A percentile compares a stretch with the other conserved stretches of the same genome.
These are phyloP conservation scores for Pinus albicaulis DNA, from an alignment of 75 land plant genomes.

Conservation along the genomic window DNA sequence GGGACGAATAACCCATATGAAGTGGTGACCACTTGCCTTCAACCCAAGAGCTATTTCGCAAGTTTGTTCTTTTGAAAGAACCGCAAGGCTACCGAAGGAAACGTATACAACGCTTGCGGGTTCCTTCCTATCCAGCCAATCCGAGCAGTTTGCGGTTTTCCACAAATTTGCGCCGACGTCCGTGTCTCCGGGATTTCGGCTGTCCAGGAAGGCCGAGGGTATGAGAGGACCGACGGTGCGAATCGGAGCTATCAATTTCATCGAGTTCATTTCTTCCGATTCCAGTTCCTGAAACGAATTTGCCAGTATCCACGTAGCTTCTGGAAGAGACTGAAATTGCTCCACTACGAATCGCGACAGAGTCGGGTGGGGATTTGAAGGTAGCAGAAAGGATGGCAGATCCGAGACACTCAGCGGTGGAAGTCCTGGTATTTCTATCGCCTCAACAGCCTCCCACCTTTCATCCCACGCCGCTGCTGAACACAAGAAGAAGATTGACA, in stretches of 20 bases:
- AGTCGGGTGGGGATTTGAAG: conserved; percentile 29
- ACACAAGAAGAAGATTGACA: background rate
- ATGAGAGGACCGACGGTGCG: conserved; percentile 58
- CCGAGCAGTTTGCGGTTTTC: background rate
- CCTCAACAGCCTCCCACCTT: background rate
- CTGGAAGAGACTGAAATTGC: conserved; percentile 12
- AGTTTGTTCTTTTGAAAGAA: conserved; percentile 11
- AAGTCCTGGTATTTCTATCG: conserved; percentile 12
- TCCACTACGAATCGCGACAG: background rate
- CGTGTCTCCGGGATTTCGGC: background rate
- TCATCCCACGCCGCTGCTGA: background rate
- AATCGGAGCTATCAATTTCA: conserved; percentile 4
- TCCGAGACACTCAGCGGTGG: conserved; percentile 26
- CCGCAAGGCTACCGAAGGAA: conserved; percentile 23
- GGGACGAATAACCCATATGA: conserved; percentile 24
- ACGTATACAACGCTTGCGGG: conserved; percentile 12
- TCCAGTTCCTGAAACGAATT: conserved; percentile 65
- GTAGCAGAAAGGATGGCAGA: conserved; percentile 54
- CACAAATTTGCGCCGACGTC: background rate
- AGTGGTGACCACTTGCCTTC: conserved; percentile 8
- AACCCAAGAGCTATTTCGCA: conserved; percentile 17
- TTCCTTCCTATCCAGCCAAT: conserved; percentile 17
- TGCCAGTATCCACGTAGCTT: conserved; percentile 43
- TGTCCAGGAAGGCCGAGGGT: background rate
- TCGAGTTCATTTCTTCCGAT: conserved; percentile 24